Evolutionary conservation across 805 yeast genomes (phyloP), one percentile per base, ranked within the genome.

Genomic region (Candida tibetensis): DNA sequence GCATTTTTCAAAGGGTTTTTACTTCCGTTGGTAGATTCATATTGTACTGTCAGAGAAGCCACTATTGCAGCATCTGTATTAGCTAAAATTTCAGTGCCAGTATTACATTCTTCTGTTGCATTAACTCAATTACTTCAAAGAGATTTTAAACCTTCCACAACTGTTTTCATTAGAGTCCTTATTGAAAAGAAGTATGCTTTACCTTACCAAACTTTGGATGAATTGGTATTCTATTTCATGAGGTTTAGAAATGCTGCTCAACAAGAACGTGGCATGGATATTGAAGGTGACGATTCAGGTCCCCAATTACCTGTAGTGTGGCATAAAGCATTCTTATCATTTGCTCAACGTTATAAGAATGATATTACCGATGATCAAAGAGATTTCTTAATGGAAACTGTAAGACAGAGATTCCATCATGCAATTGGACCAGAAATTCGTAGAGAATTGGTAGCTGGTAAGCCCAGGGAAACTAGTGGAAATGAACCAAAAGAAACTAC

Each of bases 331-430:
- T 85, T 93, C 57, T 72, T 93, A 40, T 83, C 93, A 2, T 93
- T 93, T 69, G 95, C 97, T 25, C 97, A 90, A 67, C 76, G 96
- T 47, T 93, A 93, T 60, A 93, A 91, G 62, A 91, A 93, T 57
- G 99, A 93, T 71, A 87, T 93, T 42, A 93, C 99, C n/a, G 96
- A 88, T 52, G 99, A 93, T 59, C 99, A 93, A 71, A 77, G 96
- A 59, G 99, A 93, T 53, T 88, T 91, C 63, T 69, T 93, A 44
- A 66, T 93, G 58, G 97, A 91, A 52, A 90, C 95, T 4, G 78
- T 89, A 14, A 82, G 95, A 65, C 90, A 83, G 58, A 84, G 96
- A 64, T 82, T 82, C 35, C 99, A 93, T 58, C 84, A 72, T 43
- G 85, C 82, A 18, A 85, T 93, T 42, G 90, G 96, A 2, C 95